A percentile compares a stretch with the other conserved stretches of the same genome.
These are phyloP conservation scores for Dinochytrium kinnereticum DNA, from an alignment of 371 early-diverging fungal species.

Conservation along the genomic window DNA sequence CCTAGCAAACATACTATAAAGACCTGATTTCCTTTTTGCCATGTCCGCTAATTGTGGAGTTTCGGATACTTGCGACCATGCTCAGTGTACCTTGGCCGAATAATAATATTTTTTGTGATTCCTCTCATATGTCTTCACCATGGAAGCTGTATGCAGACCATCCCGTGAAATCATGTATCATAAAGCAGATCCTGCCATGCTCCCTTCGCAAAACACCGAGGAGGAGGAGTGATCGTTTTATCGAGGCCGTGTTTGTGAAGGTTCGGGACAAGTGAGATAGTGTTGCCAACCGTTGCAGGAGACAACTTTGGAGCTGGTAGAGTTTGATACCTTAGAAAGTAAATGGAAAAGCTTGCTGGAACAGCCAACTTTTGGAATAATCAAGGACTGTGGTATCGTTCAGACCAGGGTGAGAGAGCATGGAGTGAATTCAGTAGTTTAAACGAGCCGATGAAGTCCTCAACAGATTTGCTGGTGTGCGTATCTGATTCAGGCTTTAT, in stretches of 20 bases:
- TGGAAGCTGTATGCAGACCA: background rate
- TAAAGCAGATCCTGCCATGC: slow-evolving; percentile 3
- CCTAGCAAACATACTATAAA: no score
- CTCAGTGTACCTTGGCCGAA: no score
- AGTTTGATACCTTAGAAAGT: background rate
- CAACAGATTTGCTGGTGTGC: slow-evolving; percentile 1
- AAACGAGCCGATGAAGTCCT: background rate
- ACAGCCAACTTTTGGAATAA: background rate
- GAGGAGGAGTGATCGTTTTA: background rate
- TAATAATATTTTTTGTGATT: background rate
- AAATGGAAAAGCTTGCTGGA: slow-evolving; percentile 8
- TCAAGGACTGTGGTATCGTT: background rate
- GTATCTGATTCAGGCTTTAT: slow-evolving; percentile 32
- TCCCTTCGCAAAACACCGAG: background rate
- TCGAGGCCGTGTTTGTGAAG: background rate
- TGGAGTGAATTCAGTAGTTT: no score
- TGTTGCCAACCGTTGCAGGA: background rate
- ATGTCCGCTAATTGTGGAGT: no score
- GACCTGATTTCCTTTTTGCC: no score
- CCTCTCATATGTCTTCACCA: background rate
- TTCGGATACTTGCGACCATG: no score
- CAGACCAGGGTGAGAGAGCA: no score
- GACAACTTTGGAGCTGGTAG: background rate
- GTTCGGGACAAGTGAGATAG: background rate
- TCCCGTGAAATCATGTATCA: background rate